A percentile compares a stretch with the other conserved stretches of the same genome.
phyloP scores from a whole-genome alignment of 306 rosid species.

The Begonia fuchsioides region DNA sequence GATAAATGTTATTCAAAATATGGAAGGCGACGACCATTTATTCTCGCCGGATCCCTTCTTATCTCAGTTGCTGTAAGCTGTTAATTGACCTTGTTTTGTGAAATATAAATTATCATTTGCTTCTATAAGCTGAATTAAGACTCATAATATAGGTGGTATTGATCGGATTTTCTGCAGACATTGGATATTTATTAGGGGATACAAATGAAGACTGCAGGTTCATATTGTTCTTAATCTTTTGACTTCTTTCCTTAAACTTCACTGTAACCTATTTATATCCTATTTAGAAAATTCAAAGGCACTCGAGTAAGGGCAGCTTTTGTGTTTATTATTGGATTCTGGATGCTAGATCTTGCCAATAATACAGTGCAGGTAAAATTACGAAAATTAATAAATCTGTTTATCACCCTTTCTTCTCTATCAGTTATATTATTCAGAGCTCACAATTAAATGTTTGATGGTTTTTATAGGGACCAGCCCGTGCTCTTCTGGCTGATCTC shows the following conservation, averaged over 20 bases:
- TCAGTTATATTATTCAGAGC: conserved; percentile 2
- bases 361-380: conserved; percentile 79
- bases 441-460: conserved; percentile 5
- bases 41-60: conserved; percentile 85
- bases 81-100: too few relatives aligned
- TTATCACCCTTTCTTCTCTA: background rate
- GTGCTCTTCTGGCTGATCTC: conserved; percentile 97
- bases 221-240: conserved; percentile 8
- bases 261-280: too few relatives aligned
- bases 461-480: conserved; percentile 81
- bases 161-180: conserved; percentile 95
- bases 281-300: conserved; percentile 61
- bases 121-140: background rate
- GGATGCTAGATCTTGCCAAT: conserved; percentile 99
- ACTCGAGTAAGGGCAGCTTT: conserved; percentile 82
- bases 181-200: conserved; percentile 82
- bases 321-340: conserved; percentile 81
- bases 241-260: too few relatives aligned
- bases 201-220: conserved; percentile 91
- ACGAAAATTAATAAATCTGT: background rate
- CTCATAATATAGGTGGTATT: conserved; percentile 65
- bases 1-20: conserved; percentile 80
- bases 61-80: conserved; percentile 68
- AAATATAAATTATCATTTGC: conserved; percentile 12
- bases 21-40: conserved; percentile 96